Percentiles rank a stretch among this genome's conserved stretches.
phyloP scores from a whole-genome alignment of 2,329 filamentous ascomycete species.

The Teratosphaeriaceae sp. region DNA sequence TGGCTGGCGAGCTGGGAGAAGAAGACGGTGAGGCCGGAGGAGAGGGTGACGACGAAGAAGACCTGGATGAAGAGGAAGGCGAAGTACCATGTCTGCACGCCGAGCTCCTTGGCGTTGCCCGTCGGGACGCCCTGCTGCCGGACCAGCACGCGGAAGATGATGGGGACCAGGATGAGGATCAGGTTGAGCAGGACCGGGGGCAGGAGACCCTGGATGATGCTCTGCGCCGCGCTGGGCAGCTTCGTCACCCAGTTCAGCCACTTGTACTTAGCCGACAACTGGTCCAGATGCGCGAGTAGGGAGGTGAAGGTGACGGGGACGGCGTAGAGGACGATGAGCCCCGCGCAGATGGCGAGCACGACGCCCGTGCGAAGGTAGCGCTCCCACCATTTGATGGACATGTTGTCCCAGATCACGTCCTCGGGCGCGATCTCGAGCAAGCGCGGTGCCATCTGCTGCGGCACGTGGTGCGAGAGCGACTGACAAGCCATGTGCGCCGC shows the following conservation, averaged over 20 bases:
- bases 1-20: constrained; percentile 6
- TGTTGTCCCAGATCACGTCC: constrained; percentile 13
- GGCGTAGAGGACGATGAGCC: constrained; percentile 11
- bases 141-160: constrained; percentile 9
- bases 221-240: constrained; percentile 9
- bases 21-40: constrained; percentile 7
- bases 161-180: constrained; percentile 9
- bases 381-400: constrained; percentile 9
- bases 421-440: constrained; percentile 13
- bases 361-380: constrained; percentile 8
- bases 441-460: constrained; percentile 10
- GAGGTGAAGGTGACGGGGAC: constrained; percentile 11
- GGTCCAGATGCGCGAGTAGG: constrained; percentile 9
- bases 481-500: constrained; percentile 12
- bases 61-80: constrained; percentile 13
- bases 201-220: constrained; percentile 10
- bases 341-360: constrained; percentile 8
- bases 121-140: constrained; percentile 9
- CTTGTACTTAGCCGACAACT: background rate
- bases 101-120: constrained; percentile 9
- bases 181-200: constrained; percentile 8
- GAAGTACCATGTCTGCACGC: constrained; percentile 12
- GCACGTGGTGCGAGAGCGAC: constrained; percentile 9
- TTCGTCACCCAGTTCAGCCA: constrained; percentile 7
- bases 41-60: constrained; percentile 11